These are phyloP conservation scores for Leucaena leucocephala DNA, from an alignment of 306 rosid genomes.

Conservation along the genomic window DNA sequence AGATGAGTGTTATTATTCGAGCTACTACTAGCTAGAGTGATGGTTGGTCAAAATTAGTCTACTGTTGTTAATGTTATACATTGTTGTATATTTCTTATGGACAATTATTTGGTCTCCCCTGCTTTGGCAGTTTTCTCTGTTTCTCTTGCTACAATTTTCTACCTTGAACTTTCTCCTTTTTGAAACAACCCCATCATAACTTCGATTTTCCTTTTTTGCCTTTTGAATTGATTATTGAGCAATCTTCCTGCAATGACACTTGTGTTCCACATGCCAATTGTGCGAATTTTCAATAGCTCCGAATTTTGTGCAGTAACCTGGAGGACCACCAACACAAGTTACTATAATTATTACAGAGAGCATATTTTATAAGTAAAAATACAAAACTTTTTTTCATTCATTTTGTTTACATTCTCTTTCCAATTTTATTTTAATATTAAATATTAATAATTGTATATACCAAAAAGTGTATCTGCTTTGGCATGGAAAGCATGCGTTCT, in stretches of 20 bases:
- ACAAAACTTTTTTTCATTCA: too few relatives aligned
- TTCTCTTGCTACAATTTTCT: neutral
- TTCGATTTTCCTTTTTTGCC: neutral
- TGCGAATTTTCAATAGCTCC: neutral
- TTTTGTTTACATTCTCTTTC: too few relatives aligned
- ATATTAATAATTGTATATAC: too few relatives aligned
- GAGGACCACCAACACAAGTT: neutral
- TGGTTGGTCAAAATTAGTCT: conserved; percentile 1
- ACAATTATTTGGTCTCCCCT: neutral
- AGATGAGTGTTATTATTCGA: neutral
- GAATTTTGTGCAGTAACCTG: neutral
- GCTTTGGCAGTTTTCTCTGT: neutral
- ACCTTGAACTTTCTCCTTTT: conserved; percentile 5
- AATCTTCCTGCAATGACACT: neutral
- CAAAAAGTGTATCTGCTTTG: too few relatives aligned
- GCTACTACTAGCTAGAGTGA: neutral
- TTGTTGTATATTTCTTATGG: neutral
- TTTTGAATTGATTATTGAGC: neutral
- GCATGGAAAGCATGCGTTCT: too few relatives aligned
- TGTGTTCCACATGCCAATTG: neutral
- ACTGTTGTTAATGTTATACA: neutral
- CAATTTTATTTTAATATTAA: too few relatives aligned
- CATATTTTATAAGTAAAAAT: too few relatives aligned
- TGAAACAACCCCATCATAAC: neutral
- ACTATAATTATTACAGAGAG: neutral